Evolutionary conservation across 495 filamentous ascomycete genomes (phyloP).

Genomic region (Podospora bellae-mahoneyi): DNA sequence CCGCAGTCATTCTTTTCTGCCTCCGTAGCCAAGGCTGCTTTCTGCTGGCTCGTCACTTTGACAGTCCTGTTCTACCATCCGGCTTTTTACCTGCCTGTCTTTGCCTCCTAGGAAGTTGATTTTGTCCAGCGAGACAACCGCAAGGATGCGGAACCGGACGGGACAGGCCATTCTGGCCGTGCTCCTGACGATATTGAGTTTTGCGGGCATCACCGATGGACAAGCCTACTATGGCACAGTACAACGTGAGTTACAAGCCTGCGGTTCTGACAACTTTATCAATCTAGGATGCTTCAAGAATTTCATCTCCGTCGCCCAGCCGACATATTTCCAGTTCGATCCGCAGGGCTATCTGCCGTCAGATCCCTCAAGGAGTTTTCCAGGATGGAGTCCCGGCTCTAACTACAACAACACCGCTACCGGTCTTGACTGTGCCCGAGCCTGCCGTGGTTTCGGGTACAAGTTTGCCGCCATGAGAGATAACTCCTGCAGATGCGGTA

Average conservation of each 20-base stretch:
- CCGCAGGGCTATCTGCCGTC: slow-evolving; percentile 14
- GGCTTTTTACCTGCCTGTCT: no score
- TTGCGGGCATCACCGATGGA: slow-evolving; percentile 24
- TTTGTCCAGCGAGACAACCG: not conserved
- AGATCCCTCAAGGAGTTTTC: slow-evolving; percentile 20
- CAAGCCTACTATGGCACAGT: slow-evolving; percentile 26
- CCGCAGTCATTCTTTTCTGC: not conserved
- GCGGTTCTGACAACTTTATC: slow-evolving; percentile 22
- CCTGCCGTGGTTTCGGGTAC: slow-evolving; percentile 30
- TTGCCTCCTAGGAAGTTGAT: not conserved
- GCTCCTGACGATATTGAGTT: slow-evolving; percentile 26
- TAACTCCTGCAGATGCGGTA: slow-evolving; percentile 27
- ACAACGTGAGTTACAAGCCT: slow-evolving; percentile 6
- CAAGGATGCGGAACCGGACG: slow-evolving; percentile 19
- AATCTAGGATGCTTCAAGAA: slow-evolving; percentile 25
- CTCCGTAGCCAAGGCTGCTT: not conserved
- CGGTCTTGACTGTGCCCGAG: slow-evolving; percentile 25
- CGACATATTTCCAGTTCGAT: slow-evolving; percentile 15
- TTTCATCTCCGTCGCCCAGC: not conserved
- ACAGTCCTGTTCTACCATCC: not conserved
- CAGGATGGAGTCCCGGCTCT: slow-evolving; percentile 21
- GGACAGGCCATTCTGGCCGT: slow-evolving; percentile 29
- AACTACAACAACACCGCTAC: slow-evolving; percentile 27
- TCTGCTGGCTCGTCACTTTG: not conserved
- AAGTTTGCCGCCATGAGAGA: slow-evolving; percentile 25